A percentile compares a stretch with the other conserved stretches of the same genome.
phyloP scores from a whole-genome alignment of 768 basidiomycete species.

The Boletus rubroflammeus region DNA sequence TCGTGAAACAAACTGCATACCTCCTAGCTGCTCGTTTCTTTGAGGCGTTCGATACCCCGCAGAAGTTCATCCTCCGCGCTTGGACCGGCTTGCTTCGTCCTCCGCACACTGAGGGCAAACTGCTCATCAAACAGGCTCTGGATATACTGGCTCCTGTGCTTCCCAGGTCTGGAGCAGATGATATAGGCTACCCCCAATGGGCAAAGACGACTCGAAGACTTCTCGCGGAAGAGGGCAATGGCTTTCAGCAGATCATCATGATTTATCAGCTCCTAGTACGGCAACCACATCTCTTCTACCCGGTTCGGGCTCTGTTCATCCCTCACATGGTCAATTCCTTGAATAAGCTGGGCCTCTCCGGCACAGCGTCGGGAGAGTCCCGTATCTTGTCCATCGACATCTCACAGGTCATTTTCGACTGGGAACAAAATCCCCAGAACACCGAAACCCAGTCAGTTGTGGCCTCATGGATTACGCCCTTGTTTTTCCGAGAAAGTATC shows the following conservation, averaged over 20 bases:
- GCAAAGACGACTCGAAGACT: conserved; percentile 81
- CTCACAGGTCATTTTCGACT: conserved; percentile 86
- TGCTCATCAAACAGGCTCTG: conserved; percentile 78
- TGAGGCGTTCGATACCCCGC: conserved; percentile 80
- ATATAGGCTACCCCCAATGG: conserved; percentile 68
- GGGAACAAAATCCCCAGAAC: conserved; percentile 70
- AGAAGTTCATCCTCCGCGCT: conserved; percentile 85
- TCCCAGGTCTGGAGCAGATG: conserved; percentile 58
- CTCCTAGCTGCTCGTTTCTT: conserved; percentile 91
- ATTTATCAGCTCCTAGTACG: conserved; percentile 93
- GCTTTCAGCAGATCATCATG: conserved; percentile 62
- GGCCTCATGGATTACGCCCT: conserved; percentile 66
- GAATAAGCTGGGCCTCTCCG: conserved; percentile 79
- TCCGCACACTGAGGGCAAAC: conserved; percentile 72
- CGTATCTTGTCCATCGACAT: conserved; percentile 87
- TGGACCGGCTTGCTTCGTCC: conserved; percentile 88
- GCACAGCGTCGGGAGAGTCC: conserved; percentile 69
- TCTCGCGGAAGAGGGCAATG: conserved; percentile 82
- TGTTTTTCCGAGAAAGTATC: conserved; percentile 82
- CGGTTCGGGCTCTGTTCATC: conserved; percentile 87
- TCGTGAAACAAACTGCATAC: conserved; percentile 91
- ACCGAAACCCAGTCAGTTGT: conserved; percentile 21
- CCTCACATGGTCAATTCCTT: conserved; percentile 91
- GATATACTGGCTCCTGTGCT: conserved; percentile 84
- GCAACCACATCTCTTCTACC: conserved; percentile 88